phyloP scores from a whole-genome alignment of 1,139 yeast genomes.

The Diutina pseudorugosa region DNA sequence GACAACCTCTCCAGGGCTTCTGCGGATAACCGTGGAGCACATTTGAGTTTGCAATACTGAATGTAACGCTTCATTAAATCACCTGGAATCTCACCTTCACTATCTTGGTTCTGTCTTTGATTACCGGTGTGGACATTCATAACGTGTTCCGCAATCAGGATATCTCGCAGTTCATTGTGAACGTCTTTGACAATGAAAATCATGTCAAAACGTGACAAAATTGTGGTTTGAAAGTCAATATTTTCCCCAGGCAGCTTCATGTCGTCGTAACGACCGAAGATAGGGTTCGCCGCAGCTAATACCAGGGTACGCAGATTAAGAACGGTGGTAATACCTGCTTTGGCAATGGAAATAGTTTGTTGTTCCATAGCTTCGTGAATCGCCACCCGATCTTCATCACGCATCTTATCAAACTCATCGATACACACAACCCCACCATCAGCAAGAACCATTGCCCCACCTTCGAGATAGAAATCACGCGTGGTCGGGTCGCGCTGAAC shows the following conservation, averaged over 20 bases:
- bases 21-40: conserved; percentile 86
- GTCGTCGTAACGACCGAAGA: conserved; percentile 93
- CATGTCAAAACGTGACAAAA: conserved; percentile 96
- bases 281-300: conserved; percentile 95
- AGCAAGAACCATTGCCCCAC: conserved; percentile 99
- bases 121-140: conserved; percentile 89
- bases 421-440: conserved; percentile 99
- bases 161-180: conserved; percentile 77
- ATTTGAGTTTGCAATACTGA: conserved; percentile 75
- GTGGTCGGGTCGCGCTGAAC: conserved; percentile 87
- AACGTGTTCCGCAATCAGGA: conserved; percentile 87
- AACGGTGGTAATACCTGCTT: conserved; percentile 96
- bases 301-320: conserved; percentile 93
- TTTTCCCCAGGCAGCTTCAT: conserved; percentile 95
- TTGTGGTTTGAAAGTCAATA: conserved; percentile 94
- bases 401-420: conserved; percentile 98
- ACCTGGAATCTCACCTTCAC: conserved; percentile 81
- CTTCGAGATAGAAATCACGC: conserved; percentile 89
- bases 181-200: conserved; percentile 94
- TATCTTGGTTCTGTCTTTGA: conserved; percentile 34
- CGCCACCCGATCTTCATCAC: conserved; percentile 98
- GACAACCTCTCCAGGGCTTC: conserved; percentile 88
- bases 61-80: conserved; percentile 87
- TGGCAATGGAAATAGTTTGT: conserved; percentile 97
- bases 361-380: conserved; percentile 99